phyloP scores from a whole-genome alignment of 768 basidiomycete species.

The Pilatotrama ljubarskyi region DNA sequence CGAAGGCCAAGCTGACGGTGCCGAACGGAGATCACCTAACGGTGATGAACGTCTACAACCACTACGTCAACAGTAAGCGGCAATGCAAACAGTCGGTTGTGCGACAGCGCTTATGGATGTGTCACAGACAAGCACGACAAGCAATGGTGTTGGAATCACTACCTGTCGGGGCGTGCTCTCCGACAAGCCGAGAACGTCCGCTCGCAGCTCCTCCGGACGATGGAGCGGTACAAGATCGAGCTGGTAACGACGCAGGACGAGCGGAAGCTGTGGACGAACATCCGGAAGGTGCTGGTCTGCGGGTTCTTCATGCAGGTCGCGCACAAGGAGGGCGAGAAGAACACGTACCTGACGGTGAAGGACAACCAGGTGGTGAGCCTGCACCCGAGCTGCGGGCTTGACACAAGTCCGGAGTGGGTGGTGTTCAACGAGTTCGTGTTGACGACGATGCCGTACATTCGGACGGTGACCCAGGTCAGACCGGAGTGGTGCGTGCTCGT shows the following conservation, averaged over 20 bases:
- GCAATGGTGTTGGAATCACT: slow-evolving; percentile 92
- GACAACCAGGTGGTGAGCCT: slow-evolving; percentile 75
- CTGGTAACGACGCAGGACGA: slow-evolving; percentile 66
- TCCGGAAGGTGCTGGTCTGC: slow-evolving; percentile 81
- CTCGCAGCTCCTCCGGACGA: slow-evolving; percentile 80
- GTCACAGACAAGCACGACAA: slow-evolving; percentile 67
- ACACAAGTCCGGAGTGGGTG: slow-evolving; percentile 89
- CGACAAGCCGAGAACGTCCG: slow-evolving; percentile 94
- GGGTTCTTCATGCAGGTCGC: slow-evolving; percentile 99
- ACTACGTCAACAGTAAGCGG: slow-evolving; percentile 75
- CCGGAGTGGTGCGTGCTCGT: slow-evolving; percentile 74
- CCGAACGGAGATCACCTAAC: slow-evolving; percentile 98
- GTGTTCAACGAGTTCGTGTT: slow-evolving; percentile 93
- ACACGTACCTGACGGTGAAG: slow-evolving; percentile 81
- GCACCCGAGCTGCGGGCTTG: slow-evolving; percentile 87
- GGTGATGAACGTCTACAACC: slow-evolving; percentile 92
- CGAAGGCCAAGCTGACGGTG: slow-evolving; percentile 84
- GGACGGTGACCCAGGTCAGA: slow-evolving; percentile 85
- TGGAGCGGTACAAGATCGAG: slow-evolving; percentile 88
- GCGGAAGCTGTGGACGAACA: slow-evolving; percentile 55
- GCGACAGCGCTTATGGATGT: neutral
- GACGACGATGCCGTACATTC: slow-evolving; percentile 85
- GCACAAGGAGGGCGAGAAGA: slow-evolving; percentile 89
- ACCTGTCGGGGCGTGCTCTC: slow-evolving; percentile 79
- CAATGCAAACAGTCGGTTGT: neutral